phyloP scores from a whole-genome alignment of 257 asterid species.

The Forsythia suspensa region DNA sequence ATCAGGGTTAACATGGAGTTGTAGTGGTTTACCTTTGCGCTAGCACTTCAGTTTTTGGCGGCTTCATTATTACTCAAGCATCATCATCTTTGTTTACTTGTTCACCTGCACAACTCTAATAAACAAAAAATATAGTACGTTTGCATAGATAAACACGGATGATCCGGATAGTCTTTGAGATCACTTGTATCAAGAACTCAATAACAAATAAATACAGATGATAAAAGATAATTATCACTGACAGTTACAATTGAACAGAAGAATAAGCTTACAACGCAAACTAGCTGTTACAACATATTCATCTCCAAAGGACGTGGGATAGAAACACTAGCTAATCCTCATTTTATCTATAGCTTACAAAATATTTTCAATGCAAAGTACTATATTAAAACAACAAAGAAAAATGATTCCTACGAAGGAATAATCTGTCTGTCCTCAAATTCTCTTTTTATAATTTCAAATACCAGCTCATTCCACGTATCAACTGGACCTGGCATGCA shows the following conservation, averaged over 20 bases:
- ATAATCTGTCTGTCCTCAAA: slow-evolving; percentile 25
- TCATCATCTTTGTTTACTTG: not conserved
- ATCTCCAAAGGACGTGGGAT: slow-evolving; percentile 16
- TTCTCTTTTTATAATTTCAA: slow-evolving; percentile 69
- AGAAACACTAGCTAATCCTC: slow-evolving; percentile 20
- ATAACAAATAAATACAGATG: not conserved
- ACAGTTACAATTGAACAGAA: slow-evolving; percentile 4
- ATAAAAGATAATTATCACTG: not conserved
- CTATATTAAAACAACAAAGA: not conserved
- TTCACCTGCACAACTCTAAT: not conserved
- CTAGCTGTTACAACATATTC: slow-evolving; percentile 20
- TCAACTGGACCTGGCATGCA: slow-evolving; percentile 99
- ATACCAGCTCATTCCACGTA: slow-evolving; percentile 88
- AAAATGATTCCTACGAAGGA: slow-evolving; percentile 22
- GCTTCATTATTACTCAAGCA: not conserved
- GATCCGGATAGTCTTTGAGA: not conserved
- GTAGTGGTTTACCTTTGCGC: slow-evolving; percentile 8
- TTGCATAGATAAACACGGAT: not conserved
- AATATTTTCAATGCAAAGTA: slow-evolving; percentile 5
- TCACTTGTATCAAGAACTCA: not conserved
- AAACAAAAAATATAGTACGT: not conserved
- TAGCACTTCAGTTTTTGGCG: not conserved
- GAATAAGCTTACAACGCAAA: slow-evolving; percentile 20
- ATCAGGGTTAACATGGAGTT: not conserved
- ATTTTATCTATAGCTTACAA: slow-evolving; percentile 20